Percentiles rank a stretch among this genome's conserved stretches.
Evolutionary conservation across 1,139 yeast genomes (phyloP).

Genomic region (Nakaseomyces kungkrabaensis): DNA sequence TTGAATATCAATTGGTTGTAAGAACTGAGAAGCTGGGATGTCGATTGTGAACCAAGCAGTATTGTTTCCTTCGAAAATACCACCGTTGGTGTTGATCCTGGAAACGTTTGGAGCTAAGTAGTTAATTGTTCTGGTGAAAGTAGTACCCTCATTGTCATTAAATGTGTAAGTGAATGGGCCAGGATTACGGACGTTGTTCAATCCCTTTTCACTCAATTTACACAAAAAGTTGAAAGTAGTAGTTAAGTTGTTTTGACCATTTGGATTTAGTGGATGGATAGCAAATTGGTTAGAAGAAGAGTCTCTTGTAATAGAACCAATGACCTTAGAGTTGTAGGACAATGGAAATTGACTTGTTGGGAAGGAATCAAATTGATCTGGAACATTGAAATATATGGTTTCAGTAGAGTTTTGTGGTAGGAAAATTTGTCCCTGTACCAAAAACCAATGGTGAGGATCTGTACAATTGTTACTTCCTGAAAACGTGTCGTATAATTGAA

Average conservation of each 20-base stretch:
- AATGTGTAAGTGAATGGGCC: constrained; percentile 14
- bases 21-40: constrained; percentile 18
- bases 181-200: constrained; percentile 12
- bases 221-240: constrained; percentile 21
- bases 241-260: constrained; percentile 9
- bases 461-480: constrained; percentile 17
- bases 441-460: constrained; percentile 22
- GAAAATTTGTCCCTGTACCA: constrained; percentile 19
- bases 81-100: constrained; percentile 19
- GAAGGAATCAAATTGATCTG: constrained; percentile 16
- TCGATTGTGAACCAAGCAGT: constrained; percentile 25
- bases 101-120: constrained; percentile 14
- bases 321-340: constrained; percentile 10
- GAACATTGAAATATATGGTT: constrained; percentile 19
- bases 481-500: constrained; percentile 18
- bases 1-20: constrained; percentile 15
- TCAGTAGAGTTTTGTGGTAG: constrained; percentile 15
- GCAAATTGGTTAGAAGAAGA: constrained; percentile 17
- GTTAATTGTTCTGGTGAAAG: constrained; percentile 14
- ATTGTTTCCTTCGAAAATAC: constrained; percentile 14
- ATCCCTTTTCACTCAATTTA: constrained; percentile 13
- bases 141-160: constrained; percentile 14
- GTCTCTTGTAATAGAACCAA: constrained; percentile 15
- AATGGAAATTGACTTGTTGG: constrained; percentile 16
- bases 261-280: constrained; percentile 10